Conservation (phyloP, 768 basidiomycete genomes). For the Tricholoma furcatifolium region DNA sequence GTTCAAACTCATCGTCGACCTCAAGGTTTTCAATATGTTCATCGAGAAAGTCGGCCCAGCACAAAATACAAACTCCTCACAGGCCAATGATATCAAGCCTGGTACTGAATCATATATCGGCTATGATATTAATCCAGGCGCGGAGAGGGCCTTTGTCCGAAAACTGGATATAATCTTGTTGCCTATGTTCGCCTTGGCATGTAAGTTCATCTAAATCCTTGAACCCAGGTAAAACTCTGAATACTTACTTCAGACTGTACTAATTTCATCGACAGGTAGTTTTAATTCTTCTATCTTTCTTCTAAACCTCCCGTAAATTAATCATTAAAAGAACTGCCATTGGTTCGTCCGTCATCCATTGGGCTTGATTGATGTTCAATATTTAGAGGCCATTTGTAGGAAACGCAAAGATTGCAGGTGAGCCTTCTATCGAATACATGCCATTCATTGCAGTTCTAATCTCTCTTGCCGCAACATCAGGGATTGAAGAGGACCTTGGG, state of each 20-base stretch:
- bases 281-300: not conserved
- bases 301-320: not conserved
- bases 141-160: conserved; percentile 33
- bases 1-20: not conserved
- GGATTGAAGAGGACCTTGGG: conserved; percentile 32
- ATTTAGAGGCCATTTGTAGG: conserved; percentile 7
- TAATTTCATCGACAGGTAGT: conserved; percentile 22
- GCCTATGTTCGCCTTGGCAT: conserved; percentile 26
- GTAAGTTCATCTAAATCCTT: conserved; percentile 9
- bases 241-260: conserved; percentile 16
- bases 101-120: not conserved
- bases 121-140: conserved; percentile 19
- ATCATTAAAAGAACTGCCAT: conserved; percentile 17
- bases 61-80: not conserved
- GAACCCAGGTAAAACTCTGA: not conserved
- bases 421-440: not conserved
- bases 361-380: not conserved
- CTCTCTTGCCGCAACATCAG: not conserved
- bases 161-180: conserved; percentile 35
- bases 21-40: not conserved
- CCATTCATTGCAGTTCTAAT: not conserved
- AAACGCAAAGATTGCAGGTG: conserved; percentile 24
- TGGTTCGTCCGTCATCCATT: conserved; percentile 9
- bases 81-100: not conserved
- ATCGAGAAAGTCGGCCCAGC: conserved; percentile 1